Conservation (phyloP, 768 basidiomycete genomes). For the Mrakia gelida region DNA sequence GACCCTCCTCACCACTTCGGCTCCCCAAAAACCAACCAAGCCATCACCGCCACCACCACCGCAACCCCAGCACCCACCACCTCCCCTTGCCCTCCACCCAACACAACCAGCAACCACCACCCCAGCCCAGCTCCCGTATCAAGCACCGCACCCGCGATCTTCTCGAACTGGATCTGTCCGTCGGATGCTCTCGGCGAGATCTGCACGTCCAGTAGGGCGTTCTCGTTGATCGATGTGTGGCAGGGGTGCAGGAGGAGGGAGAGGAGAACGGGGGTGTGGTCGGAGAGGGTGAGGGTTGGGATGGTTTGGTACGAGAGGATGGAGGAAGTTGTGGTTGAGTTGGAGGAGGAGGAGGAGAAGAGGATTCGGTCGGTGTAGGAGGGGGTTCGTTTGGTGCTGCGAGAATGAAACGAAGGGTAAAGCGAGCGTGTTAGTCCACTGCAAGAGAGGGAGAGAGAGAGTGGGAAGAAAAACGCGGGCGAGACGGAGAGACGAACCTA, state of each 20-base stretch:
- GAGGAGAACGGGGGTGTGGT: slow-evolving; percentile 29
- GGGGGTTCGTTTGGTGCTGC: slow-evolving; percentile 65
- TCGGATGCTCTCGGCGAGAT: not conserved
- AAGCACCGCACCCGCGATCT: slow-evolving; percentile 59
- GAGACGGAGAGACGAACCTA: slow-evolving; percentile 52
- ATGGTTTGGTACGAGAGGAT: slow-evolving; percentile 56
- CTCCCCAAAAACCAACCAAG: slow-evolving; percentile 12
- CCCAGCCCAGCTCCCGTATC: slow-evolving; percentile 71
- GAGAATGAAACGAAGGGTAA: no score
- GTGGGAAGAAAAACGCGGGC: slow-evolving; percentile 10
- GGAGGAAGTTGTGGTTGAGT: slow-evolving; percentile 43
- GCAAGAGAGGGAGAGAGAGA: slow-evolving; percentile 18
- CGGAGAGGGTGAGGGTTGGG: slow-evolving; percentile 48
- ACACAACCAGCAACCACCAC: slow-evolving; percentile 70
- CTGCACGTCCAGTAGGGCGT: slow-evolving; percentile 34
- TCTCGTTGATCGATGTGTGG: slow-evolving; percentile 24
- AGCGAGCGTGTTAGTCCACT: no score
- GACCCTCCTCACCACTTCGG: no score
- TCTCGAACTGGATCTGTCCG: slow-evolving; percentile 51
- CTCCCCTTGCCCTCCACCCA: slow-evolving; percentile 46
- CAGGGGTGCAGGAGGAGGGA: slow-evolving; percentile 34
- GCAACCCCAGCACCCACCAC: not conserved
- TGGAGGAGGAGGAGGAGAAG: slow-evolving; percentile 61
- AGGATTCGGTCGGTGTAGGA: slow-evolving; percentile 92
- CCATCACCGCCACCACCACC: not conserved